phyloP scores from a whole-genome alignment of 2,329 filamentous ascomycete species.

The Phaeosphaeria sp. region DNA sequence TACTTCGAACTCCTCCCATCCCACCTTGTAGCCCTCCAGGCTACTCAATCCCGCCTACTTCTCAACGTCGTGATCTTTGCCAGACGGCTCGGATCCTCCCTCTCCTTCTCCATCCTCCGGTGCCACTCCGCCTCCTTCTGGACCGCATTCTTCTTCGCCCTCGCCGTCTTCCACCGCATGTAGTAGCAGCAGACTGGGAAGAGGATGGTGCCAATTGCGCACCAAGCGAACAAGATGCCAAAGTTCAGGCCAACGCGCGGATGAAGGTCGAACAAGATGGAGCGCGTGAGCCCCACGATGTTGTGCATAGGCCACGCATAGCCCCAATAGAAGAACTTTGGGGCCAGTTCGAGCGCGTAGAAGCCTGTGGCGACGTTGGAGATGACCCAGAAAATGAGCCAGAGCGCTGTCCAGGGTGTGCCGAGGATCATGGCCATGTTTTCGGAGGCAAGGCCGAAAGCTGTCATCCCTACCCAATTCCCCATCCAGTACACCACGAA shows the following conservation, averaged over 20 bases:
- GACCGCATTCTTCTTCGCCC: slow-evolving; percentile 31
- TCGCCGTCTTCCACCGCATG: slow-evolving; percentile 49
- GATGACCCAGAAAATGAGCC: slow-evolving; percentile 73
- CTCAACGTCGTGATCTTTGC: slow-evolving; percentile 34
- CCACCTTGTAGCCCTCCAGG: not conserved
- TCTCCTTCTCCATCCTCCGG: slow-evolving; percentile 38
- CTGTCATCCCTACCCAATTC: slow-evolving; percentile 68
- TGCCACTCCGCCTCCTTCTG: slow-evolving; percentile 32
- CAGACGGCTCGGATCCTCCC: slow-evolving; percentile 30
- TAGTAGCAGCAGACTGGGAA: slow-evolving; percentile 59
- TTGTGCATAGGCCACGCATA: slow-evolving; percentile 70
- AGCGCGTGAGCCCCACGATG: slow-evolving; percentile 65
- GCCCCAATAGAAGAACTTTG: slow-evolving; percentile 66
- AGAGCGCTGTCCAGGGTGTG: slow-evolving; percentile 66
- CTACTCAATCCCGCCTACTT: not conserved
- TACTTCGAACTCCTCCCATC: not conserved
- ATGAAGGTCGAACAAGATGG: slow-evolving; percentile 66
- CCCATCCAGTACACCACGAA: slow-evolving; percentile 70
- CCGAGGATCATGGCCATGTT: slow-evolving; percentile 70
- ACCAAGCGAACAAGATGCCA: slow-evolving; percentile 66
- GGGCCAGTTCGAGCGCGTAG: slow-evolving; percentile 64
- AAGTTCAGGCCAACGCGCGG: slow-evolving; percentile 66
- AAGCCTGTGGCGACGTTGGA: slow-evolving; percentile 68
- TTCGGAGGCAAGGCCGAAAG: slow-evolving; percentile 68
- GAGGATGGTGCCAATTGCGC: slow-evolving; percentile 57